Conservation (phyloP, 139 green algal genomes). For the Trebouxia sp. region DNA sequence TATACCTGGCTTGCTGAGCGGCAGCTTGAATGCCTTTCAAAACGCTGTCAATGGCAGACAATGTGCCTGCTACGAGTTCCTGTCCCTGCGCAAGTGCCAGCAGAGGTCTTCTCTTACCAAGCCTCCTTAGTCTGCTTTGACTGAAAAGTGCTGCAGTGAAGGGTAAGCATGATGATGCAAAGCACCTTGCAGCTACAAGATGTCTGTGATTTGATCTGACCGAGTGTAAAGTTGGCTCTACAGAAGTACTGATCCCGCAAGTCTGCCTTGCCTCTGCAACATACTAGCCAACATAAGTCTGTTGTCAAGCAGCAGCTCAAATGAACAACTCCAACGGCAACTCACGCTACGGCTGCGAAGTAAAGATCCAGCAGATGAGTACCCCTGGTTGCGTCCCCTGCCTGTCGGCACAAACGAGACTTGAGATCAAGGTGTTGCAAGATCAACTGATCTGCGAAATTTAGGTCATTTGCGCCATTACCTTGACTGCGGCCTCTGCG, state of each 20-base stretch:
- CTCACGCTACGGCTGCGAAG: no score
- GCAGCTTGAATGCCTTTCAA: background rate
- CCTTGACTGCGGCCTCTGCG: no score
- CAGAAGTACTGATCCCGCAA: constrained; percentile 26
- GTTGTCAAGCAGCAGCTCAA: no score
- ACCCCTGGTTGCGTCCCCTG: no score
- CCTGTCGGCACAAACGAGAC: no score
- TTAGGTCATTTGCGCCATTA: no score
- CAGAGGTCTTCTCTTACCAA: background rate
- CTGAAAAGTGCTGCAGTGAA: background rate
- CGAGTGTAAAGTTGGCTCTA: constrained; percentile 22
- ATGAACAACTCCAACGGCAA: no score
- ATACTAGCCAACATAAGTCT: no score
- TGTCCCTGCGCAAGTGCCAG: background rate
- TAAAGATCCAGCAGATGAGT: no score
- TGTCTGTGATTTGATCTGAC: background rate
- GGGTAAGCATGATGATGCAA: background rate
- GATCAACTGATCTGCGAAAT: no score
- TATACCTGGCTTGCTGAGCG: background rate
- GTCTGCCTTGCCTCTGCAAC: background rate
- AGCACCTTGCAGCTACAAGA: constrained; percentile 1
- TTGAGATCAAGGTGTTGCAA: no score
- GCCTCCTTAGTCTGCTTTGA: background rate
- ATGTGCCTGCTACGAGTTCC: background rate
- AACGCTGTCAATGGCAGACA: background rate